Evolutionary conservation across 116 monocot species (phyloP), one percentile per base, ranked within the genome.

Genomic region (Cymodocea nodosa): DNA sequence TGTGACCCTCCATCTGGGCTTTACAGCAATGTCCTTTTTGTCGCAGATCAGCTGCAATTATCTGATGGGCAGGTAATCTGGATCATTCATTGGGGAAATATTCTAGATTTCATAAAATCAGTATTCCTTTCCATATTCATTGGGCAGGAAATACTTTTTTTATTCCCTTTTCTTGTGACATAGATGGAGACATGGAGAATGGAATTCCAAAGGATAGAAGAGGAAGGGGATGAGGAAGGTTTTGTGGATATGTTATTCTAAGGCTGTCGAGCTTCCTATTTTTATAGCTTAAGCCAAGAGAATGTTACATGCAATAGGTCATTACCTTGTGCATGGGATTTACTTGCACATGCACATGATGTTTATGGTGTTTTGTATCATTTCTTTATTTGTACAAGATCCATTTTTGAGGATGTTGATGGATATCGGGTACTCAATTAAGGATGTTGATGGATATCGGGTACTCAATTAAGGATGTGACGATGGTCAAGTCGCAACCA

Each of bases 21-120:
- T 62, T 15, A n/a, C 11, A 22, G 57, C 5, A 84, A 58, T 30
- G 16, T 80, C 20, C 68, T 97, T 63, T 97, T 90, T 70, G 59
- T 79, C 25, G 87, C 95, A 48, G 75, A 77, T 51, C 95, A 97
- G 72, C 70, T 90, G 76, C 85, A 73, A 5, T 70, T 85, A 20
- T 97, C 95, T 75, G 90, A 97, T 78, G 78, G 81, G 3, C 87
- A 97, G 87, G 95, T 97, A 57, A 63, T 15, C 36, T 62, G 15
- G 4, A 16, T 37, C 37, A 10, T 8, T 17, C 8, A 15, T 62
- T 36, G 15, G 5, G 44, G 6, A 44, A 11, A 6, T 44, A 44
- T 44, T 59, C 25, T 25, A 13, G 37, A 62, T 35, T 36, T 35
- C 4, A 62, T 62, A 15, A n/a, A 62, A 12, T 58, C 30, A 17